Percentiles rank a stretch among this genome's conserved stretches.
Conservation (phyloP, 2,329 filamentous ascomycete genomes). For the Bimuria novae-zelandiae region DNA sequence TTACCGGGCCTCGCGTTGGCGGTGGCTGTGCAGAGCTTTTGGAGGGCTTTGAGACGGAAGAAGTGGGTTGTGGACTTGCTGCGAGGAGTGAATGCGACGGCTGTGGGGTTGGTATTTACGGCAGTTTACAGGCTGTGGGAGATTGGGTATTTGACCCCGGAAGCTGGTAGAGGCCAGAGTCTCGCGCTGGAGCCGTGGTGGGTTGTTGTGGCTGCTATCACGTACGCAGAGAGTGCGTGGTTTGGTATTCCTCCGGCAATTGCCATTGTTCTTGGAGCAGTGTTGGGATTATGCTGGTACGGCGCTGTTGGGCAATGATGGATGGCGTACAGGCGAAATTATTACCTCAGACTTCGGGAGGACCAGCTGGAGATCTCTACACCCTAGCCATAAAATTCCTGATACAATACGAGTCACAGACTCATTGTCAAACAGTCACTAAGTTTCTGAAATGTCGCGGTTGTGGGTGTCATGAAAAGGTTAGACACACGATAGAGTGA, state of each 20-base stretch:
- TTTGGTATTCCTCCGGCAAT: constrained; percentile 47
- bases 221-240: constrained; percentile 48
- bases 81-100: constrained; percentile 49
- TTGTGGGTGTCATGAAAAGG: no score
- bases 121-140: constrained; percentile 52
- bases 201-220: constrained; percentile 50
- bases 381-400: no score
- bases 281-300: constrained; percentile 48
- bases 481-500: no score
- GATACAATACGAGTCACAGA: no score
- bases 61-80: constrained; percentile 41
- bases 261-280: constrained; percentile 47
- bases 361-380: no score
- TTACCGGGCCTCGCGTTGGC: constrained; percentile 45
- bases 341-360: no score
- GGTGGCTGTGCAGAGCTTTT: constrained; percentile 46
- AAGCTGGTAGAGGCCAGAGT: constrained; percentile 40
- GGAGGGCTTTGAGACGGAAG: constrained; percentile 44
- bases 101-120: constrained; percentile 51
- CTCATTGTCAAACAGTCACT: no score
- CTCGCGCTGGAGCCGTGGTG: constrained; percentile 51
- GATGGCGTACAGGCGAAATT: no score
- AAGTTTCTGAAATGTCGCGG: no score
- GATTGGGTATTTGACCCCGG: constrained; percentile 49
- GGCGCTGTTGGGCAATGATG: constrained; percentile 38